Base-by-base conservation (phyloP, 1,284 basidiomycete species). In the Leucoagaricus sp. region DNA sequence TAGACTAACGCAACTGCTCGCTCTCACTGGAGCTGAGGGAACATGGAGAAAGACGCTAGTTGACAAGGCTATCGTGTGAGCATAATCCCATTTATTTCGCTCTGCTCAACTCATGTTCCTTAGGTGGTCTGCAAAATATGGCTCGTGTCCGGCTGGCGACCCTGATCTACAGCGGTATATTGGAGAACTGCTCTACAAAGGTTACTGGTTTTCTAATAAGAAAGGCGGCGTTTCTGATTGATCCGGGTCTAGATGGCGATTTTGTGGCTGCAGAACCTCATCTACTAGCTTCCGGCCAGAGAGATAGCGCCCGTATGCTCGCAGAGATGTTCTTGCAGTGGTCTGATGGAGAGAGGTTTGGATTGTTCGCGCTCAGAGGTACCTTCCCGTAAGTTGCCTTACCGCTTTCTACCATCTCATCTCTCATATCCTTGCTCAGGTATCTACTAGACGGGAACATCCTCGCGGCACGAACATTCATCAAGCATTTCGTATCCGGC, bases 361-460 rank as follows among this genome's bases (percentile, higher is more conserved):
- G 89, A 6, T 77, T 81, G 26, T 96, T 94, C 73, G 91, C 93
- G 36, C 74, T 93, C 21, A 86, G 91, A 48, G 94, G 93, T 31
- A 85, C 84, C 7, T 77, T 96, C 54, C 93, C 94, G 90, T 94
- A 67, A 61, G 91, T 68, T 13, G 28, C 4, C n/a, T 13, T 15
- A 21, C 3, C 7, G 12, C 5, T 17, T 13, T 29, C 13, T n/a
- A 19, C 26, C 15, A 33, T 23, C 12, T 26, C 31, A 7, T 21
- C 13, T 15, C 42, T 51, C 42, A 38, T 15, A 1, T 31, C 19
- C 44, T 12, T 15, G 9, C 17, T 3, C 66, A 92, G 91, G 55
- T 94, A 90, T 72, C 79, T 97, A n/a, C 83, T 87, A 60, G 89
- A 93, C 54, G 92, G 92, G 10, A 93, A 93, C 64, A 87, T 97